Percentiles rank a stretch among this genome's conserved stretches.
Evolutionary conservation across 78 protist genomes (phyloP).

Genomic region (Tieghemostelium lacteum): DNA sequence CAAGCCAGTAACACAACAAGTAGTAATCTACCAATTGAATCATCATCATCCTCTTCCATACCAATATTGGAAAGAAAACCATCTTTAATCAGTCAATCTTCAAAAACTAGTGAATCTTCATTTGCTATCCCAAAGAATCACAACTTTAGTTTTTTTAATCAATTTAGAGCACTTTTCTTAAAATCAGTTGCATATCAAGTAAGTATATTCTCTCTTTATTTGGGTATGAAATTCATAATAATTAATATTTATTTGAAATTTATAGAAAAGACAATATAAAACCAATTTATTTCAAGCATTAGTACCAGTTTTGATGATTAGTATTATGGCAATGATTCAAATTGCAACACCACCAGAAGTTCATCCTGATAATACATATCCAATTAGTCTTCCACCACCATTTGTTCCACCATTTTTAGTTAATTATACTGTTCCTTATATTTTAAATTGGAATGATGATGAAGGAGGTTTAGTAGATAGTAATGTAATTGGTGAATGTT

Average conservation of each 20-base stretch:
- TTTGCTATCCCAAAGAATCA: neutral
- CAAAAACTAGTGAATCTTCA: neutral
- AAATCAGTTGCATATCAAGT: slow-evolving; percentile 21
- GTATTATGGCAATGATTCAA: slow-evolving; percentile 30
- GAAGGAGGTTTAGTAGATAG: too few species aligned
- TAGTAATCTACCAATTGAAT: neutral
- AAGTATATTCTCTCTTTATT: neutral
- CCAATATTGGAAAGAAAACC: neutral
- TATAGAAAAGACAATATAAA: slow-evolving; percentile 26
- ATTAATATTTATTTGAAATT: too few species aligned
- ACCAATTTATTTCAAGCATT: slow-evolving; percentile 33
- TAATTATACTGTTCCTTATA: slow-evolving; percentile 8
- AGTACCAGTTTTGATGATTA: slow-evolving; percentile 53
- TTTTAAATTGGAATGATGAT: too few species aligned
- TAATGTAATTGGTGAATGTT: neutral
- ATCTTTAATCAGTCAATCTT: neutral
- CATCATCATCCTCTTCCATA: neutral
- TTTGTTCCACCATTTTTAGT: slow-evolving; percentile 14
- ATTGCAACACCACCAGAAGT: slow-evolving; percentile 19
- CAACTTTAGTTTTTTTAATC: slow-evolving; percentile 9
- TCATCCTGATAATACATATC: slow-evolving; percentile 2
- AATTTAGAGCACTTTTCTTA: slow-evolving; percentile 14
- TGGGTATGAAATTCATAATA: neutral
- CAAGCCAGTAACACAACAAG: too few species aligned
- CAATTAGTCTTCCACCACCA: slow-evolving; percentile 13